Evolutionary conservation across 495 filamentous ascomycete genomes (phyloP).

Genomic region (Talaromyces stipitatus): DNA sequence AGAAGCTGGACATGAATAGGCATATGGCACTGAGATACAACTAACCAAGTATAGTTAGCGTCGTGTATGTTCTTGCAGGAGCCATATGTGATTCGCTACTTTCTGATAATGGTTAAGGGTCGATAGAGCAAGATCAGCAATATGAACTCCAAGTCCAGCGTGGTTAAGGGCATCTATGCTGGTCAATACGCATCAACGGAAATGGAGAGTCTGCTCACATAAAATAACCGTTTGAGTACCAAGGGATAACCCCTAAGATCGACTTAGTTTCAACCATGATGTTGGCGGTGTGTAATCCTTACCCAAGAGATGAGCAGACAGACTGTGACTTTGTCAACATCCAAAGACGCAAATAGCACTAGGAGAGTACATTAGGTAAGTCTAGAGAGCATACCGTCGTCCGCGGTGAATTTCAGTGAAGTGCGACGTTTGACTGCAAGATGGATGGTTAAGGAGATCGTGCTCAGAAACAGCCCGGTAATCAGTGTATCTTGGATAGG

Average conservation of each 20-base stretch:
- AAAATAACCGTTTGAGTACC: background rate
- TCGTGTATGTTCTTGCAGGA: background rate
- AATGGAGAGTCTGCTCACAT: background rate
- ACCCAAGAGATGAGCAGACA: no score
- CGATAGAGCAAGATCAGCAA: background rate
- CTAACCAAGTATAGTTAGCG: background rate
- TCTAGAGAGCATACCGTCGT: background rate
- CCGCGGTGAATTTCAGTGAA: background rate
- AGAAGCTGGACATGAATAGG: background rate
- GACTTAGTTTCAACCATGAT: background rate
- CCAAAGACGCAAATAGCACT: no score
- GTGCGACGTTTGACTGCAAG: background rate
- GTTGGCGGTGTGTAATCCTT: no score
- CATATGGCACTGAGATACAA: background rate
- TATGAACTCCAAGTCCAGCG: background rate
- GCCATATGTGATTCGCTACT: background rate
- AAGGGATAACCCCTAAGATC: background rate
- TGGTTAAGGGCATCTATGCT: background rate
- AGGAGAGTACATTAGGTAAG: background rate
- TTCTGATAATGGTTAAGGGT: background rate
- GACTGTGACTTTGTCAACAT: background rate
- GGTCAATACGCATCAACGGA: background rate
- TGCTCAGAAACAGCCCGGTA: background rate
- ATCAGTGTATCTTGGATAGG: background rate
- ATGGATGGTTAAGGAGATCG: background rate